phyloP scores from a whole-genome alignment of 768 basidiomycete species.

The Saitozyma podzolica region DNA sequence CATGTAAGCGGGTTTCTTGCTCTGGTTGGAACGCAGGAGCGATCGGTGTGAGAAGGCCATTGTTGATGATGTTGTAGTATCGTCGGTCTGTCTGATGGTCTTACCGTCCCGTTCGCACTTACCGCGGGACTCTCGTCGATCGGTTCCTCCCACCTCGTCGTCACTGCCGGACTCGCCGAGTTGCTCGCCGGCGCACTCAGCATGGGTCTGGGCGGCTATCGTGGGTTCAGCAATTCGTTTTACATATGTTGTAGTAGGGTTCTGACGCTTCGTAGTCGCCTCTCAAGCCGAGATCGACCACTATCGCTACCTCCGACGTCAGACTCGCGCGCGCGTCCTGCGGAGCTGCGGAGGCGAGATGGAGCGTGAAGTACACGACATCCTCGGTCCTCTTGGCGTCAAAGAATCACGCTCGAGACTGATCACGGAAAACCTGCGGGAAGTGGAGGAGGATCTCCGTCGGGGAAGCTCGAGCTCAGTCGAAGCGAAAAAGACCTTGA shows the following conservation, averaged over 20 bases:
- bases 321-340: conserved; percentile 76
- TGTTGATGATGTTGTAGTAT: conserved; percentile 28
- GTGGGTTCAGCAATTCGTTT: conserved; percentile 14
- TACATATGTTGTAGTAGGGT: background rate
- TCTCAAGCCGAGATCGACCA: conserved; percentile 96
- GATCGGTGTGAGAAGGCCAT: background rate
- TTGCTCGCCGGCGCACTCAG: conserved; percentile 94
- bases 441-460: conserved; percentile 50
- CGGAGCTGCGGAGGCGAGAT: conserved; percentile 91
- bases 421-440: conserved; percentile 73
- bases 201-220: conserved; percentile 98
- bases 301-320: conserved; percentile 73
- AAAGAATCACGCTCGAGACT: conserved; percentile 75
- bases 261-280: conserved; percentile 58
- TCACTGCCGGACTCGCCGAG: conserved; percentile 91
- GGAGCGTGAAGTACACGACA: conserved; percentile 87
- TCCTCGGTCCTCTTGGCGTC: conserved; percentile 86
- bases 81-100: conserved; percentile 50
- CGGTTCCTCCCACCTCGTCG: conserved; percentile 85
- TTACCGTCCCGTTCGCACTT: conserved; percentile 52
- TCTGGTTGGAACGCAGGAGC: background rate
- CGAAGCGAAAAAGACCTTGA: conserved; percentile 8
- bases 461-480: background rate
- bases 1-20: conserved; percentile 30
- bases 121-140: conserved; percentile 64